These are phyloP conservation scores for Cyclocybe aegerita DNA, from an alignment of 768 basidiomycete genomes.

Conservation along the genomic window DNA sequence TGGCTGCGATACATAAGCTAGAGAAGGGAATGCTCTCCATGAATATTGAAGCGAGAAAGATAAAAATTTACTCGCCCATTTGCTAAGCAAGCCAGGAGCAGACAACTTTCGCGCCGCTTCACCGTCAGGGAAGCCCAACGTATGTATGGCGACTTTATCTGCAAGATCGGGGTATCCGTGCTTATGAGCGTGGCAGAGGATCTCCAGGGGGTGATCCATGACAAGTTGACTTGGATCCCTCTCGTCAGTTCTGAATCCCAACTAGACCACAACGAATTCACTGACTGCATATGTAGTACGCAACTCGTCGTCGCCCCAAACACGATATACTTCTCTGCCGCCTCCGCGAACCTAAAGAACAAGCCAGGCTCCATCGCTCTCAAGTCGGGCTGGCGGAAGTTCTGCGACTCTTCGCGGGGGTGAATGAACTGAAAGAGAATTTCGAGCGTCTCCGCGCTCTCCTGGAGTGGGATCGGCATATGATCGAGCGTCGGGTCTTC, in stretches of 20 bases:
- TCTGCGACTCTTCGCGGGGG: background rate
- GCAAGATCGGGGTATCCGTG: slow-evolving; percentile 4
- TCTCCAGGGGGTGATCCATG: slow-evolving; percentile 3
- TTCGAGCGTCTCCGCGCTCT: slow-evolving; percentile 6
- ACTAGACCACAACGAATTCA: too few relatives aligned
- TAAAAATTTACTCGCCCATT: too few relatives aligned
- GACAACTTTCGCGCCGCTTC: too few relatives aligned
- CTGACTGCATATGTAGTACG: slow-evolving; percentile 13
- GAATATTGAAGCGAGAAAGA: too few relatives aligned
- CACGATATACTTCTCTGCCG: slow-evolving; percentile 24
- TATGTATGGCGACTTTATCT: background rate
- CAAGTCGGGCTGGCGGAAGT: slow-evolving; percentile 5
- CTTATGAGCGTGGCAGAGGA: background rate
- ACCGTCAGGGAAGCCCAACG: too few relatives aligned
- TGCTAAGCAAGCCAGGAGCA: too few relatives aligned
- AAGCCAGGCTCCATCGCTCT: slow-evolving; percentile 1
- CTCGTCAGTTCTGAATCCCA: background rate
- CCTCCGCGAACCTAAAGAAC: slow-evolving; percentile 17
- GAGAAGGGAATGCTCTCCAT: too few relatives aligned
- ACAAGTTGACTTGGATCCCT: background rate
- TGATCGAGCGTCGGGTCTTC: background rate
- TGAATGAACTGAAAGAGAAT: slow-evolving; percentile 14
- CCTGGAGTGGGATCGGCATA: slow-evolving; percentile 2
- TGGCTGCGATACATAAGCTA: too few relatives aligned
- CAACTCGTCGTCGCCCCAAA: slow-evolving; percentile 23